A percentile compares a stretch with the other conserved stretches of the same genome.
phyloP scores from a whole-genome alignment of 495 filamentous ascomycete species.

The Parmelia sp. region DNA sequence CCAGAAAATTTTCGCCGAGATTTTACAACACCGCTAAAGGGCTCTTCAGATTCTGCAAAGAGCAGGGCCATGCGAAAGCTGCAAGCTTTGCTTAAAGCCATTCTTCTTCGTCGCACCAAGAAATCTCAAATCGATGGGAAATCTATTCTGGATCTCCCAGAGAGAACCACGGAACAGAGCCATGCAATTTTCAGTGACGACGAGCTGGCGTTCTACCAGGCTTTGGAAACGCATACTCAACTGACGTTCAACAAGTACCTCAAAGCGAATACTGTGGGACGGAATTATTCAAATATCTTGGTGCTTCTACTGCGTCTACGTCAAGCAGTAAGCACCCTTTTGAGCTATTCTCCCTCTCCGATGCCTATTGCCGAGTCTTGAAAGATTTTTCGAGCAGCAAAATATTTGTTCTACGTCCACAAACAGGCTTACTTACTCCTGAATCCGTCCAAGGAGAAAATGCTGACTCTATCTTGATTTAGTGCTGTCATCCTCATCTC shows the following conservation, averaged over 20 bases:
- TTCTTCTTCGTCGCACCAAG: constrained; percentile 82
- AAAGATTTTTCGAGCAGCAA: not conserved
- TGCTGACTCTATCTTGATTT: not conserved
- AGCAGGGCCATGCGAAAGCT: constrained; percentile 61
- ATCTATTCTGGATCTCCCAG: constrained; percentile 70
- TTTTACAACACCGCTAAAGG: constrained; percentile 50
- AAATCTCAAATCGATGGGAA: constrained; percentile 75
- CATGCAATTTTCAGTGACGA: constrained; percentile 70
- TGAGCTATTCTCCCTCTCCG: not conserved
- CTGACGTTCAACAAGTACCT: constrained; percentile 74
- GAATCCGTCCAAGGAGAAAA: not conserved
- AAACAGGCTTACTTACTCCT: not conserved
- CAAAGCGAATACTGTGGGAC: constrained; percentile 60
- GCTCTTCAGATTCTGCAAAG: constrained; percentile 29
- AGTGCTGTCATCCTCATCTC: constrained; percentile 86
- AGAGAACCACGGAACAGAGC: constrained; percentile 57
- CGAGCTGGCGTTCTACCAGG: constrained; percentile 64
- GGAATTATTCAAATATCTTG: constrained; percentile 77
- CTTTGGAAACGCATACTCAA: constrained; percentile 61
- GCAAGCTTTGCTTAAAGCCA: constrained; percentile 74
- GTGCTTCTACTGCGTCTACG: constrained; percentile 80
- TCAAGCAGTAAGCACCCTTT: constrained; percentile 49
- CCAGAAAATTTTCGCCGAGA: constrained; percentile 52
- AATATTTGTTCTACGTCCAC: not conserved
- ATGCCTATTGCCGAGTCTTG: not conserved